A percentile compares a stretch with the other conserved stretches of the same genome.
Evolutionary conservation across 768 basidiomycete species (phyloP).

Genomic region (Chalciporus sphaerocephalus): DNA sequence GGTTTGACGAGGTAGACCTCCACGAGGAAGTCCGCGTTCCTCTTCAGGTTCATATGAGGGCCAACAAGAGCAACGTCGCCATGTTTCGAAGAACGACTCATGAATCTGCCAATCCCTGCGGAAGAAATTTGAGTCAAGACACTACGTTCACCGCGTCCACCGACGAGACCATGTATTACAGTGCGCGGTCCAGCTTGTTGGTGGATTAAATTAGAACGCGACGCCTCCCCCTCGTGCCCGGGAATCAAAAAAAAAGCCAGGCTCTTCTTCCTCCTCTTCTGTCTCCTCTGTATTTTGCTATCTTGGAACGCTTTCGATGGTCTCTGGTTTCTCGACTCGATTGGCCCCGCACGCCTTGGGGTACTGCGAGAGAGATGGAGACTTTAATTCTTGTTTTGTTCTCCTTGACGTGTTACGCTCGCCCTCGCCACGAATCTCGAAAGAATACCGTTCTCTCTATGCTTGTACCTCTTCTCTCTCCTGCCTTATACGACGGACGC

Average conservation of each 20-base stretch:
- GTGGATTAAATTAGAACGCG: slow-evolving; percentile 4
- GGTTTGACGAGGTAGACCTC: slow-evolving; percentile 23
- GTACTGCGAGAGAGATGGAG: too few species aligned
- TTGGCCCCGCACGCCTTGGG: too few species aligned
- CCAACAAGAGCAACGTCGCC: slow-evolving; percentile 10
- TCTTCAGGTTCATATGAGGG: not conserved
- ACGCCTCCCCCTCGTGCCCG: too few species aligned
- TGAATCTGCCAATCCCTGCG: not conserved
- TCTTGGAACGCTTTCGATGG: not conserved
- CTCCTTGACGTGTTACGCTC: not conserved
- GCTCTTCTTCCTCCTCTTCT: not conserved
- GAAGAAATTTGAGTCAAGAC: slow-evolving; percentile 24
- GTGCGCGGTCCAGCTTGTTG: slow-evolving; percentile 28
- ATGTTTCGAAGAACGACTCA: slow-evolving; percentile 8
- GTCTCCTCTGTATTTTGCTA: not conserved
- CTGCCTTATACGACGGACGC: not conserved
- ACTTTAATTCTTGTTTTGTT: not conserved
- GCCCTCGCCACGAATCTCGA: not conserved
- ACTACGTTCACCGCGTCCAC: slow-evolving; percentile 24
- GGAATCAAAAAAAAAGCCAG: too few species aligned
- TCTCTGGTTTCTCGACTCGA: not conserved
- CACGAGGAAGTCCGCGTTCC: not conserved
- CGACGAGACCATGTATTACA: slow-evolving; percentile 26
- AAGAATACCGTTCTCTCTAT: not conserved
- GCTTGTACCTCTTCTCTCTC: not conserved